Conservation (phyloP, 306 rosid species). For the Castanea mollissima region DNA sequence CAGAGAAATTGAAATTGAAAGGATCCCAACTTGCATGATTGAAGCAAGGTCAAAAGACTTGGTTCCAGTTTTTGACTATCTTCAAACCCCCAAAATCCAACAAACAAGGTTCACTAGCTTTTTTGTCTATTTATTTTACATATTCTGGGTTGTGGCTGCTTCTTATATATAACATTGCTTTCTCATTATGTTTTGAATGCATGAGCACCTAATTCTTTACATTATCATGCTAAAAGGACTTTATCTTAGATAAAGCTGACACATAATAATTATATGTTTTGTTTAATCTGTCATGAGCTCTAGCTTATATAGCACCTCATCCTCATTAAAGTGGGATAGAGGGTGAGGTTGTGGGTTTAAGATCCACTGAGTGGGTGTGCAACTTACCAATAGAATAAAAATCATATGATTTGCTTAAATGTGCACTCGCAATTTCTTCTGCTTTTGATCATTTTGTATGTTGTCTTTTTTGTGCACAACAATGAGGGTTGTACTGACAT, state of each 20-base stretch:
- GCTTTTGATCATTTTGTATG: background rate
- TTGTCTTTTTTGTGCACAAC: background rate
- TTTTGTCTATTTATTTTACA: slow-evolving; percentile 10
- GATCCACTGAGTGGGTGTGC: background rate
- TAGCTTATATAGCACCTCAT: background rate
- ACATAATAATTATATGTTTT: background rate
- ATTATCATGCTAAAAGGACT: background rate
- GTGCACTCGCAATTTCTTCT: background rate
- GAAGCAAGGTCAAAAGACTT: slow-evolving; percentile 76
- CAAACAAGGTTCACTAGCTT: slow-evolving; percentile 52
- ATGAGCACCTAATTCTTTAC: background rate
- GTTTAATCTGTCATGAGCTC: background rate
- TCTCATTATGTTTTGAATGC: background rate
- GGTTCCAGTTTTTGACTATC: slow-evolving; percentile 71
- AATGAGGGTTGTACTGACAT: background rate
- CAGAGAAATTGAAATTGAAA: slow-evolving; percentile 79
- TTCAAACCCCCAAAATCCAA: slow-evolving; percentile 47
- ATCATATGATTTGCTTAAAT: background rate
- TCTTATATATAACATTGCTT: background rate
- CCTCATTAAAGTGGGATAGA: background rate
- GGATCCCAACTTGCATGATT: slow-evolving; percentile 56
- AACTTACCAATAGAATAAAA: background rate
- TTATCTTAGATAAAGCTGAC: background rate
- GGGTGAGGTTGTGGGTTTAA: background rate
- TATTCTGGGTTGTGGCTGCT: background rate